phyloP scores from a whole-genome alignment of 139 green algal species.

The Chlorella sp. region DNA sequence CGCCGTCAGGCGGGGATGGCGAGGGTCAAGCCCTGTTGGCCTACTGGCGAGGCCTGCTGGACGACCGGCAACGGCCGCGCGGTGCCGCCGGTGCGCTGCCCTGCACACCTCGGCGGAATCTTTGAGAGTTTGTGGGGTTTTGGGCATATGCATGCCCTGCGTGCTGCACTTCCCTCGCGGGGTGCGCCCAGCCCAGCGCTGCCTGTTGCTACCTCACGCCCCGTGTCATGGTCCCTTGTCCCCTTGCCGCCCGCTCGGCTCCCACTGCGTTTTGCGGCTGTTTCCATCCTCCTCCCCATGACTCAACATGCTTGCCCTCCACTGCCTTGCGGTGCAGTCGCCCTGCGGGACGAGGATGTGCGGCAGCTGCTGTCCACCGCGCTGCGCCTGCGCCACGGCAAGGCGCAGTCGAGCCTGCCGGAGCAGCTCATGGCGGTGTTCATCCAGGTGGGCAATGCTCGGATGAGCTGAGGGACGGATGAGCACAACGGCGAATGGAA shows the following conservation, averaged over 20 bases:
- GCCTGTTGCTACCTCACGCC: background rate
- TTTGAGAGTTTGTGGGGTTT: too few species aligned
- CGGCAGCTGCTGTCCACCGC: slow-evolving; percentile 37
- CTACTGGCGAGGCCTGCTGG: slow-evolving; percentile 5
- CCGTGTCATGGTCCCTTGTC: too few species aligned
- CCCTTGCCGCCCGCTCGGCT: too few species aligned
- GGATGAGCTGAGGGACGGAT: too few species aligned
- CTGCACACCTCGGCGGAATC: too few species aligned
- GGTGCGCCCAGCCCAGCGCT: background rate
- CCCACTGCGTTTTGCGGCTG: too few species aligned
- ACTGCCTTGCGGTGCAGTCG: too few species aligned
- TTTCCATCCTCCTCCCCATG: too few species aligned
- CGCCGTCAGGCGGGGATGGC: background rate
- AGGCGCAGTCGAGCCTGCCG: slow-evolving; percentile 35
- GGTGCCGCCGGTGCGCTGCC: background rate
- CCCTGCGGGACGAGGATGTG: slow-evolving; percentile 25
- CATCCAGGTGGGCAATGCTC: slow-evolving; percentile 4
- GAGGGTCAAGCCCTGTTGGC: background rate
- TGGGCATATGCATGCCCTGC: too few species aligned
- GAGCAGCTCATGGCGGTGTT: slow-evolving; percentile 51
- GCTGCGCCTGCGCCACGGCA: slow-evolving; percentile 38
- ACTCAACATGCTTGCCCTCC: too few species aligned
- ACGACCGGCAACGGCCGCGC: background rate
- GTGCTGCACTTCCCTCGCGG: too few species aligned
- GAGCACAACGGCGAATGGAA: too few species aligned